Percentiles rank a stretch among this genome's conserved stretches.
Conservation (phyloP, 352 stramenopile species). For the Phytophthora pisi region DNA sequence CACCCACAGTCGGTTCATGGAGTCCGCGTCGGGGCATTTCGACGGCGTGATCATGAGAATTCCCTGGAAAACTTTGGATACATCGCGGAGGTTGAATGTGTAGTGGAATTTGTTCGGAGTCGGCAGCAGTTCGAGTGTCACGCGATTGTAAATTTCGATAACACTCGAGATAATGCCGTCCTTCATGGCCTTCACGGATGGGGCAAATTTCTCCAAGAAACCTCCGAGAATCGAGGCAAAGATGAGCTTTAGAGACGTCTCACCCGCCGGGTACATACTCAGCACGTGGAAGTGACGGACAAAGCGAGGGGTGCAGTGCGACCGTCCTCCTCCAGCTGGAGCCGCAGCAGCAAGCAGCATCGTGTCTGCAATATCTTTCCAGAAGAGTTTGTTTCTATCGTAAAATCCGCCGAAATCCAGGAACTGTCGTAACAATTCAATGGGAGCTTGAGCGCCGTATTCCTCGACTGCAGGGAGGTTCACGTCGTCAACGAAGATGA, state of each 20-base stretch:
- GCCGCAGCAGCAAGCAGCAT: slow-evolving; percentile 91
- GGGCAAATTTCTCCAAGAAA: slow-evolving; percentile 91
- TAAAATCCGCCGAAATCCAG: slow-evolving; percentile 97
- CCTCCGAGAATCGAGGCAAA: slow-evolving; percentile 94
- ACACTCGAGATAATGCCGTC: slow-evolving; percentile 87
- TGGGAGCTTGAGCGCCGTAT: slow-evolving; percentile 94
- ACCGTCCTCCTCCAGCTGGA: slow-evolving; percentile 87
- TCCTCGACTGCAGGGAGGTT: slow-evolving; percentile 95
- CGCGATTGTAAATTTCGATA: slow-evolving; percentile 94
- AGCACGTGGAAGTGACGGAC: slow-evolving; percentile 96
- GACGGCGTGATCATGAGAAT: slow-evolving; percentile 92
- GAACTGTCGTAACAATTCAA: slow-evolving; percentile 95
- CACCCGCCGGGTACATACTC: slow-evolving; percentile 91
- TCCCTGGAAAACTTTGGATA: slow-evolving; percentile 96
- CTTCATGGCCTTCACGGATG: slow-evolving; percentile 80
- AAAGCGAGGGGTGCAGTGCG: slow-evolving; percentile 92
- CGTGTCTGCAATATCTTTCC: slow-evolving; percentile 95
- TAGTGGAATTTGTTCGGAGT: slow-evolving; percentile 95
- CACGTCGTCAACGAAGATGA: slow-evolving; percentile 96
- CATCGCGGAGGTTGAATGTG: slow-evolving; percentile 96
- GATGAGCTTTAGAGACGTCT: slow-evolving; percentile 91
- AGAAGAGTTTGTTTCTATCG: slow-evolving; percentile 96
- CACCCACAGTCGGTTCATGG: slow-evolving; percentile 91
- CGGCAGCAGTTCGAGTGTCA: slow-evolving; percentile 91
- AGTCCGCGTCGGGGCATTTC: slow-evolving; percentile 83